phyloP scores from a whole-genome alignment of 1,284 basidiomycete species.

The Porogramme epimiltina region DNA sequence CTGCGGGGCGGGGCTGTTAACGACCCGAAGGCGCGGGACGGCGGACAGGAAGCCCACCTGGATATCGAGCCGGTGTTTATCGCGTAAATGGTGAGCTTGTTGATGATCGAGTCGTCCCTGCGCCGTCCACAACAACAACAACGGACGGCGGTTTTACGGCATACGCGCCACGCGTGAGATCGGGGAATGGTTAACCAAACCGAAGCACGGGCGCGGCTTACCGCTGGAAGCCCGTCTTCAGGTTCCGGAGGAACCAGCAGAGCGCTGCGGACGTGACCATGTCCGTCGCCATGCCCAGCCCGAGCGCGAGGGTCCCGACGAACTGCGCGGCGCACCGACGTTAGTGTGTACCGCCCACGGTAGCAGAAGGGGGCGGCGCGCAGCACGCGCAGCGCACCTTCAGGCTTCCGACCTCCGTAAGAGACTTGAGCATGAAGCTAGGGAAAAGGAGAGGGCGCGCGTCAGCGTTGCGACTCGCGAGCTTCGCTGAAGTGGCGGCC shows the following conservation, averaged over 20 bases:
- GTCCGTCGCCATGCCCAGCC: conserved; percentile 48
- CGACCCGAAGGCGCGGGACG: not conserved
- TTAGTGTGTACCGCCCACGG: too few relatives aligned
- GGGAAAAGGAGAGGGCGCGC: too few relatives aligned
- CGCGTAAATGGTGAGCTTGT: conserved; percentile 52
- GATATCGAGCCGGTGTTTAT: conserved; percentile 66
- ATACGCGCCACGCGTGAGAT: too few relatives aligned
- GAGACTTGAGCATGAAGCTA: conserved; percentile 12
- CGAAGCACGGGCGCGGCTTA: conserved; percentile 23
- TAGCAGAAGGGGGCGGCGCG: too few relatives aligned
- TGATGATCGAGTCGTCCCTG: conserved; percentile 63
- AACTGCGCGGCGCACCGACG: conserved; percentile 27
- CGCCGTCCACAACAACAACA: not conserved
- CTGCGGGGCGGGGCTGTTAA: conserved; percentile 41
- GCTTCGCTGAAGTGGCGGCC: too few relatives aligned
- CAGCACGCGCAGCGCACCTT: too few relatives aligned
- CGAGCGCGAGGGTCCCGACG: conserved; percentile 45
- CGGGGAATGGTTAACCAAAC: too few relatives aligned
- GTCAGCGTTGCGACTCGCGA: too few relatives aligned
- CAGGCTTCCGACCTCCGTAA: conserved; percentile 12
- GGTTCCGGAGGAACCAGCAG: conserved; percentile 52
- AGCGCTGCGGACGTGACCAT: conserved; percentile 49
- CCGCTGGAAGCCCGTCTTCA: conserved; percentile 49
- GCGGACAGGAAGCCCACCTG: conserved; percentile 40
- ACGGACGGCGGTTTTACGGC: too few relatives aligned